Evolutionary conservation across 2,329 filamentous ascomycete genomes (phyloP), one percentile per base, ranked within the genome.

Genomic region (Coniochaeta prunicola): DNA sequence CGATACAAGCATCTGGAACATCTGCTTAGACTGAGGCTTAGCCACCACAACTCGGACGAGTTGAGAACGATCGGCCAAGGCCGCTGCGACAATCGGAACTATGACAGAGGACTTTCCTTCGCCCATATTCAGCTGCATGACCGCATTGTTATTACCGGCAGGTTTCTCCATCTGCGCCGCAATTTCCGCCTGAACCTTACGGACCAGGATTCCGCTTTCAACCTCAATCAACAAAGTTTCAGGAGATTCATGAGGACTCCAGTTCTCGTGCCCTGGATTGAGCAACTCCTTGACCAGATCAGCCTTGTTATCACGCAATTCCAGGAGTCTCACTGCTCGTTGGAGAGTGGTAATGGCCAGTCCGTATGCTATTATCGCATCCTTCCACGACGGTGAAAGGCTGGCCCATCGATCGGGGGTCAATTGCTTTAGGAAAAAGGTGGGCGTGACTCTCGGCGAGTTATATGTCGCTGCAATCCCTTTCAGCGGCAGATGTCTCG

Each of bases 61-160:
- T 4, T 69, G 75, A 0, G 68, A 65, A 0, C 74, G 72, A 53
- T 89, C 73, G 0, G 83, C 81, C 0, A 88, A 67, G 0, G 74
- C 69, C 0, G 80, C 71, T 0, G 81, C 81, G 0, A 87, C 80
- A 38, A 89, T 85, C 0, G 87, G 87, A 0, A 87, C 77, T 55
- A 92, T 90, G 1, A 89, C 82, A 0, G 86, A 87, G 0, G 84
- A 85, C 62, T 90, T 90, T 0, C 87, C 87, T 65, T 88, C 80
- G 0, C 87, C 87, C 86, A 90, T 90, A 62, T 88, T 89, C 2
- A 90, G 68, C 64, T 89, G 85, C 73, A 89, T 79, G 0, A 86
- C 79, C 0, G 77, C 68, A 62, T 86, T 88, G 0, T 66, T 30
- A 0, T 64, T 67, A 0, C 65, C 66, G 0, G 66, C 63, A 0